A percentile compares a stretch with the other conserved stretches of the same genome.
Evolutionary conservation across 495 filamentous ascomycete species (phyloP).

Genomic region (Cetradonia linearis): DNA sequence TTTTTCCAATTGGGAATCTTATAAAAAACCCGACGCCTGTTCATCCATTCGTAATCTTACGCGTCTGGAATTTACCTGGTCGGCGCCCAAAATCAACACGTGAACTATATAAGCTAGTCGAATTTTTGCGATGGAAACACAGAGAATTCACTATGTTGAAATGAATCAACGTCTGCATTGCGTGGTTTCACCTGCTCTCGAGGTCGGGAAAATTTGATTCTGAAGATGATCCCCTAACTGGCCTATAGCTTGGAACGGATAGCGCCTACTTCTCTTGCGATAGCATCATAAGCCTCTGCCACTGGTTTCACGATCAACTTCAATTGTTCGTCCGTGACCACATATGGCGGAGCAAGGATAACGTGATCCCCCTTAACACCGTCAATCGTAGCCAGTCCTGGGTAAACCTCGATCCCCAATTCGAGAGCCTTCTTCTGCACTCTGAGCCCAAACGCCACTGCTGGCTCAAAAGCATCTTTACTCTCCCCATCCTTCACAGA

Average conservation of each 20-base stretch:
- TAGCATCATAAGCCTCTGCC: slow-evolving; percentile 18
- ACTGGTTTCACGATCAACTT: slow-evolving; percentile 45
- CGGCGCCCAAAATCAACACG: too few species aligned
- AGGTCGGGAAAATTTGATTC: too few species aligned
- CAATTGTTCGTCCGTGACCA: slow-evolving; percentile 50
- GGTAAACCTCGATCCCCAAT: slow-evolving; percentile 59
- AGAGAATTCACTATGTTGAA: too few species aligned
- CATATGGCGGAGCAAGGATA: slow-evolving; percentile 67
- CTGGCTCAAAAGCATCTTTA: slow-evolving; percentile 44
- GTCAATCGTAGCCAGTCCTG: slow-evolving; percentile 56
- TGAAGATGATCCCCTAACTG: too few species aligned
- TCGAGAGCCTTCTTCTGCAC: slow-evolving; percentile 44
- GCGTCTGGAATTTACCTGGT: too few species aligned
- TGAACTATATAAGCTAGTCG: too few species aligned
- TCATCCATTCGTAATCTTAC: too few species aligned
- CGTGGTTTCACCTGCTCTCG: too few species aligned
- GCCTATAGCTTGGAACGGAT: neutral
- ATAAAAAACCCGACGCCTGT: neutral
- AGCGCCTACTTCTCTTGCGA: neutral
- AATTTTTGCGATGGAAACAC: too few species aligned
- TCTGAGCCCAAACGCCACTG: slow-evolving; percentile 31
- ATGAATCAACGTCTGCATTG: too few species aligned
- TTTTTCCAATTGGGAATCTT: neutral
- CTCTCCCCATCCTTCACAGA: slow-evolving; percentile 47
- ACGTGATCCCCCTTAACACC: slow-evolving; percentile 64